Evolutionary conservation across 148 eudicot genomes (phyloP).

Genomic region (Rhododendron molle): DNA sequence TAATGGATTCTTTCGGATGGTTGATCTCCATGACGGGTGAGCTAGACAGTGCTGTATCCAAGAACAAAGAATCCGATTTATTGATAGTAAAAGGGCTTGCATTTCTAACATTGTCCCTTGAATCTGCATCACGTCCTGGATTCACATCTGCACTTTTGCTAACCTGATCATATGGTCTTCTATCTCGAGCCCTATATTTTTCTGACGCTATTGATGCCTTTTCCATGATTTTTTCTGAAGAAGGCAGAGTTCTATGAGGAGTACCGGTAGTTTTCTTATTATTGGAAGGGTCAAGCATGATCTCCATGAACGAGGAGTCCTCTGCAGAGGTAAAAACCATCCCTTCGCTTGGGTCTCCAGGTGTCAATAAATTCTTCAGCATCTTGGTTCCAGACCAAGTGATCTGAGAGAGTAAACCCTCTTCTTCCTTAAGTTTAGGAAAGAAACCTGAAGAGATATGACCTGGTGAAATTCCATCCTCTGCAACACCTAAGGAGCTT

Average conservation of each 20-base stretch:
- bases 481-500: constrained; percentile 9
- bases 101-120: constrained; percentile 18
- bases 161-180: constrained; percentile 14
- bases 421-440: constrained; percentile 2
- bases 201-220: constrained; percentile 26
- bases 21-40: constrained; percentile 19
- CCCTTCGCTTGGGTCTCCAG: constrained; percentile 18
- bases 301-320: constrained; percentile 30
- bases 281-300: constrained; percentile 23
- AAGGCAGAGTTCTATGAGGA: constrained; percentile 16
- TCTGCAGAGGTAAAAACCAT: constrained; percentile 21
- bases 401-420: constrained; percentile 35
- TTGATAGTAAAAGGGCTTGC: constrained; percentile 20
- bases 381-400: constrained; percentile 29
- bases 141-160: not conserved
- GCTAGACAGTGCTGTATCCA: constrained; percentile 15
- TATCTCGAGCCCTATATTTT: constrained; percentile 20
- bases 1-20: constrained; percentile 11
- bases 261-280: constrained; percentile 13
- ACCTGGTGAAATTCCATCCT: constrained; percentile 23
- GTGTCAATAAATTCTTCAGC: constrained; percentile 16
- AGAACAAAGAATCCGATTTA: constrained; percentile 18
- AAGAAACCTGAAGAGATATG: constrained; percentile 8
- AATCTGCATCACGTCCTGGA: constrained; percentile 14
- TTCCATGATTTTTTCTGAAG: constrained; percentile 23